Evolutionary conservation across 1,139 yeast species (phyloP), one percentile per base, ranked within the genome.

Genomic region (Hyphopichia pseudoburtonii): DNA sequence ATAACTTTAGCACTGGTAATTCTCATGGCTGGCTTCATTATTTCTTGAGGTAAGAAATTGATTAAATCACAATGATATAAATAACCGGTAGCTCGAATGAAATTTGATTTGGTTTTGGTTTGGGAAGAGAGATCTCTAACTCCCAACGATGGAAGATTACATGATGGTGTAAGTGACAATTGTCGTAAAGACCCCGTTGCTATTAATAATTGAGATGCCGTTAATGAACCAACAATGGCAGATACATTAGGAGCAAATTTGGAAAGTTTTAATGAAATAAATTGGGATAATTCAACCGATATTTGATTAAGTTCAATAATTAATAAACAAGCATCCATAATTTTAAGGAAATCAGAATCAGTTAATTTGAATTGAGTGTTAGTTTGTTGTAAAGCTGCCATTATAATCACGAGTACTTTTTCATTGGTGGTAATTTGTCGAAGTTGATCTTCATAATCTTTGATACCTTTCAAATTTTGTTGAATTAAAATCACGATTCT

Each of bases 81-180:
- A 47, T 74, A 79, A 0, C 97, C 97, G 35, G 81, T 75, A 41
- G 81, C 86, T 26, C 85, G 59, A 2, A 72, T 64, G 7, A 77
- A 78, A 27, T 55, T 48, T 19, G 54, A 41, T 6, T 41, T 42
- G 3, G 52, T 50, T 30, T 48, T 51, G 5, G 57, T 54, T 29
- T 52, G 56, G 0, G 71, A 54, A 17, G 78, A 72, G 16, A 79
- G 61, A 41, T 76, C 73, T 46, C 78, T 76, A 14, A 81, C 78
- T 0, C 97, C 97, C 28, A 88, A 57, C 0, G 95, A 78, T 0
- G 96, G 82, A 7, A 92, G 54, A 54, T 92, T 92, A 48, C 97
- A 86, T 4, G 95, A 74, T 0, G 97, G 96, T 0, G 88, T 79
- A 26, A 65, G 63, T 3, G 90, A 79, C 11, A 92, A 60, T 10